Base-by-base conservation (phyloP, 2,329 filamentous ascomycete genomes). In the Zymoseptoria brevis region DNA sequence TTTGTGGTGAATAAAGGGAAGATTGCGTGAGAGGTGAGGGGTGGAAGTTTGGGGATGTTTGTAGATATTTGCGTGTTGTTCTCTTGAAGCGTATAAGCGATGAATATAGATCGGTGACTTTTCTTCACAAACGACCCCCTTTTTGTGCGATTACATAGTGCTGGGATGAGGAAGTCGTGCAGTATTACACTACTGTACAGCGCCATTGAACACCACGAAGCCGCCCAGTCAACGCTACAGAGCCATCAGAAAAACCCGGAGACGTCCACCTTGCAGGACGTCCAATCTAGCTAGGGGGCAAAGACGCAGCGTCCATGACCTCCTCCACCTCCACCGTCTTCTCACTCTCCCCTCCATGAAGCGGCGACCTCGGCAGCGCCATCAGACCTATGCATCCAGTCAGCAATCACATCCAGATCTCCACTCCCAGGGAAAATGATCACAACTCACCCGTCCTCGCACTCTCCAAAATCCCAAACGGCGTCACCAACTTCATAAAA, bases 381-480 rank as follows among this genome's bases (percentile, higher is more conserved):
- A 97, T 99, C 60, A 99, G 82, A 74, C 94, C 77, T 80, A 71
- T 8, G n/a, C 58, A 50, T n/a, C 57, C n/a, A 21, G 55, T 71
- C 54, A 70, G 57, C 57, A 22, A 59, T 55, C 11, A 41, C 41
- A 49, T 55, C 54, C 8, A 29, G 45, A 24, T 41, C 8, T 11
- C 11, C 35, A n/a, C n/a, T n/a, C n/a, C n/a, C n/a, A n/a, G n/a
- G n/a, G n/a, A n/a, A n/a, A n/a, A n/a, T n/a, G n/a, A n/a, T n/a
- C n/a, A n/a, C n/a, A n/a, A n/a, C n/a, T 75, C 61, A 81, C 79
- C 94, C 59, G 94, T 97, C 62, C 94, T 86, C 55, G 93, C 91
- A 55, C 92, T 96, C 79, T 99, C 94, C 55, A 99, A 83, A 68
- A 99, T 96, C 72, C 94, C 94, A 74, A 97, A 99, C 11, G 93